Percentiles rank a stretch among this genome's conserved stretches.
phyloP scores from a whole-genome alignment of 257 asterid species.

The Nicotiana obtusifolia region DNA sequence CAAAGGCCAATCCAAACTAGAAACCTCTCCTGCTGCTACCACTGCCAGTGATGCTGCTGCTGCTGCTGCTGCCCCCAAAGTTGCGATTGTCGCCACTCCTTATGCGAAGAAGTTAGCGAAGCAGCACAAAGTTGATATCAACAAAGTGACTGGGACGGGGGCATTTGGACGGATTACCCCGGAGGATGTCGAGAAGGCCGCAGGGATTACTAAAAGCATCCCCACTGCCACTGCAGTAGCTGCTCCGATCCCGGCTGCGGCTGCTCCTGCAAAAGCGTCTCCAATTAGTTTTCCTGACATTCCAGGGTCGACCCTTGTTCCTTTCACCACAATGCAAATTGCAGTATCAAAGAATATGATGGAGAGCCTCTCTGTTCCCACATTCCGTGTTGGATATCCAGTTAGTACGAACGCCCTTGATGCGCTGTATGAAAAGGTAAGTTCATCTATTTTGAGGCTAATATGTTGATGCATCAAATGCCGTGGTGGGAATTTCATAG shows the following conservation, averaged over 20 bases:
- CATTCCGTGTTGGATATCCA: slow-evolving; percentile 77
- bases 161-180: slow-evolving; percentile 82
- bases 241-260: slow-evolving; percentile 15
- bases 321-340: slow-evolving; percentile 74
- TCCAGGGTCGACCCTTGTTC: slow-evolving; percentile 57
- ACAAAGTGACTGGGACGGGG: slow-evolving; percentile 65
- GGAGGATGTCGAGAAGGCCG: slow-evolving; percentile 84
- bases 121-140: slow-evolving; percentile 66
- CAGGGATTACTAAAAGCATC: slow-evolving; percentile 54
- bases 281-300: slow-evolving; percentile 51
- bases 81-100: slow-evolving; percentile 54
- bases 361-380: slow-evolving; percentile 67
- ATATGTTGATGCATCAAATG: background rate
- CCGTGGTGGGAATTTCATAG: background rate
- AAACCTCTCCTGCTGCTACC: background rate
- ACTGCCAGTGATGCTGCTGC: background rate
- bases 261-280: slow-evolving; percentile 31
- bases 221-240: background rate
- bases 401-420: slow-evolving; percentile 18
- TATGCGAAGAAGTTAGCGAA: slow-evolving; percentile 85
- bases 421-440: slow-evolving; percentile 6
- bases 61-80: slow-evolving; percentile 19
- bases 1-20: slow-evolving; percentile 17
- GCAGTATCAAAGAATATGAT: slow-evolving; percentile 80
- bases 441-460: background rate